A percentile compares a stretch with the other conserved stretches of the same genome.
Evolutionary conservation across 306 rosid genomes (phyloP).

Genomic region (Argentina anserina): DNA sequence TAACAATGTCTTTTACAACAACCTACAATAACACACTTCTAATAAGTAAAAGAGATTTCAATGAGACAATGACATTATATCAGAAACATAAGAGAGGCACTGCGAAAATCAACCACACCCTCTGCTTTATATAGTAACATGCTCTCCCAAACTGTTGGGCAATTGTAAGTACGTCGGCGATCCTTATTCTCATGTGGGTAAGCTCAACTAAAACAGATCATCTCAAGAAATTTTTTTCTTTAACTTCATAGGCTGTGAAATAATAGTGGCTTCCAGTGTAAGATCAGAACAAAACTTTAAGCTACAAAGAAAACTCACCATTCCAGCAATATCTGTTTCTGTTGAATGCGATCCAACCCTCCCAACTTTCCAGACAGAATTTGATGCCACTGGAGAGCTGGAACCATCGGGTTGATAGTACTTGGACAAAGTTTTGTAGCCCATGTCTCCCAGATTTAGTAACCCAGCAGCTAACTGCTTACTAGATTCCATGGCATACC

Average conservation of each 20-base stretch:
- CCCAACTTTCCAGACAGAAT: slow-evolving; percentile 71
- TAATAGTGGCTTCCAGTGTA: not conserved
- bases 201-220: slow-evolving; percentile 2
- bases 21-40: slow-evolving; percentile 59
- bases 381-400: slow-evolving; percentile 79
- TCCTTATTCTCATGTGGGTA: not conserved
- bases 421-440: slow-evolving; percentile 86
- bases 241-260: not conserved
- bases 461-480: slow-evolving; percentile 89
- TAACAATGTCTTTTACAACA: slow-evolving; percentile 69
- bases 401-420: slow-evolving; percentile 97
- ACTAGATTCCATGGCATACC: slow-evolving; percentile 98
- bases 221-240: not conserved
- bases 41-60: slow-evolving; percentile 5
- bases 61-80: not conserved
- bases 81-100: slow-evolving; percentile 6
- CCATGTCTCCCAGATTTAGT: slow-evolving; percentile 85
- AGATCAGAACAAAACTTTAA: not conserved
- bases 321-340: slow-evolving; percentile 77
- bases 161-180: not conserved
- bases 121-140: not conserved
- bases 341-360: slow-evolving; percentile 57
- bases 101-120: slow-evolving; percentile 9
- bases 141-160: slow-evolving; percentile 2
- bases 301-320: slow-evolving; percentile 57